Base-by-base conservation (phyloP, 2,329 filamentous ascomycete genomes). In the Camillea tinctor region DNA sequence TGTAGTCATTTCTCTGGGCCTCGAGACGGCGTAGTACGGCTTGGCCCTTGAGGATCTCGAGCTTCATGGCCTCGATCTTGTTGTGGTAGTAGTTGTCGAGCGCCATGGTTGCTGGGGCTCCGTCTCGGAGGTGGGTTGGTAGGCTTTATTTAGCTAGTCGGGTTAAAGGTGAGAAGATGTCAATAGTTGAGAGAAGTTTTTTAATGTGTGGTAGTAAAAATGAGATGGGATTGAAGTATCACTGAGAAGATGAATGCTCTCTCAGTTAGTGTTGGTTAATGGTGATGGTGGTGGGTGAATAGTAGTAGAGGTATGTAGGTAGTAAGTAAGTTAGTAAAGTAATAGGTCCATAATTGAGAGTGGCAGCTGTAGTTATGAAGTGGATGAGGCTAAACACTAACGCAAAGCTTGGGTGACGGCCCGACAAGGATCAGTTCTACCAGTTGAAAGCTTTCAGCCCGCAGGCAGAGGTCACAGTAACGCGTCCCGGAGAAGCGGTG, bases 1-100 rank as follows among this genome's bases (percentile, higher is more conserved):
- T 99, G 85, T 98, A 98, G 80, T 99, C 95, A 75, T 99, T 99
- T 69, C 95, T 89, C 79, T 99, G 96, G 69, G 95, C 95, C 83
- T 99, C 95, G 71, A 99, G 86, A 74, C 95, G 88, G 69, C 95
- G 90, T 64, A 99, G 84, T 60, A 97, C 93, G 59, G 95, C 94
- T 81, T 99, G 95, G 59, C 95, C 94, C 80, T 98, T 94, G 77
- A 99, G 94, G 76, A 99, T 99, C 87, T 99, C 94, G 77, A 99
- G 93, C 90, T 98, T 98, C 91, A 98, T 97, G 77, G 91, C 89
- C 91, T 99, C 95, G 81, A 98, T 98, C 85, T 99, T 99, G 85
- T 98, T 98, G 81, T 95, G 92, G 79, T 96, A 99, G 83, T 97
- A 99, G 80, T 91, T 96, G 80, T 98, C 95, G 81, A 99, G 91